phyloP scores from a whole-genome alignment of 306 rosid genomes.

The Senna tora region DNA sequence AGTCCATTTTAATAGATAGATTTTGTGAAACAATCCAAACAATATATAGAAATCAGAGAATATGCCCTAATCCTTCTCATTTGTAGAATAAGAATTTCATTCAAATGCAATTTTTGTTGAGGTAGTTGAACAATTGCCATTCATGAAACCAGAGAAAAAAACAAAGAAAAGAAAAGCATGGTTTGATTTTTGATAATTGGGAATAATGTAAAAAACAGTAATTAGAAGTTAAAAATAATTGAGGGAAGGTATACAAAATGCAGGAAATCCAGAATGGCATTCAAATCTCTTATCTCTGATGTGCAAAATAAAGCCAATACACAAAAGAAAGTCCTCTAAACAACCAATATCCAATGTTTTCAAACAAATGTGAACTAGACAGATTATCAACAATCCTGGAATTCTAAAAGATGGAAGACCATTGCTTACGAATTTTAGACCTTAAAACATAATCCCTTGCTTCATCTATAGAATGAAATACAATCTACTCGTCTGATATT shows the following conservation, averaged over 20 bases:
- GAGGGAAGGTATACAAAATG: neutral
- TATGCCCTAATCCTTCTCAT: slow-evolving; percentile 2
- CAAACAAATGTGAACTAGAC: neutral
- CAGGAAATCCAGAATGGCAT: neutral
- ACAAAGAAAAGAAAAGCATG: too few relatives aligned
- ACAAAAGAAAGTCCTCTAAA: neutral
- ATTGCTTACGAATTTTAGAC: slow-evolving; percentile 1
- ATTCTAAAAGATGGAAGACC: neutral
- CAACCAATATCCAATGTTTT: neutral
- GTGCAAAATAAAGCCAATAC: neutral
- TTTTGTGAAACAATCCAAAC: slow-evolving; percentile 6
- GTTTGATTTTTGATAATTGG: too few relatives aligned
- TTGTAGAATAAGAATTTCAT: too few relatives aligned
- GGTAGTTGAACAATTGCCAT: too few relatives aligned
- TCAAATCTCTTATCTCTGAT: neutral
- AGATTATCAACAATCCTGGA: slow-evolving; percentile 25
- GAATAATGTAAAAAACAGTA: neutral
- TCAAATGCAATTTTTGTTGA: too few relatives aligned
- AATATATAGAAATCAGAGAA: neutral
- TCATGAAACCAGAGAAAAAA: too few relatives aligned
- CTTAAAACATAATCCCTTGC: slow-evolving; percentile 29
- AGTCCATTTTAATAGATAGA: slow-evolving; percentile 22
- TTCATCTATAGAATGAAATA: slow-evolving; percentile 22
- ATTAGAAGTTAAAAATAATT: neutral
- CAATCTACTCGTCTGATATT: slow-evolving; percentile 29